These are phyloP conservation scores for Maudiozyma barnettii DNA, from an alignment of 805 yeast species.

Conservation along the genomic window DNA sequence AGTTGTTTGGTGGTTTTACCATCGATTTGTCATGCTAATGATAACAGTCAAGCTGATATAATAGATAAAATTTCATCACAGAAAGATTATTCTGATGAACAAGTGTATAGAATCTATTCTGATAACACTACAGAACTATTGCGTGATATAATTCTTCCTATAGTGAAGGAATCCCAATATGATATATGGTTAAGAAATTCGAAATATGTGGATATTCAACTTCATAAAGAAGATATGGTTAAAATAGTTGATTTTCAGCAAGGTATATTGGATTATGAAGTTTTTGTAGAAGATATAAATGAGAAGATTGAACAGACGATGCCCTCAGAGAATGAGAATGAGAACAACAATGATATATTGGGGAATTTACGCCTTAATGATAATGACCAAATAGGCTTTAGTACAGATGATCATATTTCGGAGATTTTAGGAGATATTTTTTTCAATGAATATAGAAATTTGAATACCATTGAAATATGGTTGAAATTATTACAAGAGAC, in stretches of 20 bases:
- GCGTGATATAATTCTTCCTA: constrained; percentile 6
- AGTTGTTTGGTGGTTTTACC: no score
- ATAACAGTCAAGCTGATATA: not conserved
- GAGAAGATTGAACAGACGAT: constrained; percentile 47
- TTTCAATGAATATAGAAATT: constrained; percentile 59
- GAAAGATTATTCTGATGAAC: constrained; percentile 14
- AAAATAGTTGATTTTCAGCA: constrained; percentile 9
- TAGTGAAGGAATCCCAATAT: constrained; percentile 9
- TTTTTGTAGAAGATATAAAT: constrained; percentile 48
- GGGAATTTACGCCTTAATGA: no score
- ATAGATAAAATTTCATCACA: not conserved
- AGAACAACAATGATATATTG: no score
- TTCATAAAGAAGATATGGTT: constrained; percentile 7
- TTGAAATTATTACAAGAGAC: constrained; percentile 48
- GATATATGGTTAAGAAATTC: constrained; percentile 44
- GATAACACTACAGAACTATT: constrained; percentile 5
- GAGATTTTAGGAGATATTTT: constrained; percentile 37
- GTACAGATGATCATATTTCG: not conserved
- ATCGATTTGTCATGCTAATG: not conserved
- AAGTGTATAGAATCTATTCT: constrained; percentile 17
- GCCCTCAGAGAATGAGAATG: constrained; percentile 27
- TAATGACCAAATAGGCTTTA: constrained; percentile 3
- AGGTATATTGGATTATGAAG: constrained; percentile 14
- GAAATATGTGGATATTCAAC: constrained; percentile 40
- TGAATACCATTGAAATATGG: constrained; percentile 66